These are phyloP conservation scores for Scopulariopsis brevicaulis DNA, from an alignment of 2,329 filamentous ascomycete species.

Conservation along the genomic window DNA sequence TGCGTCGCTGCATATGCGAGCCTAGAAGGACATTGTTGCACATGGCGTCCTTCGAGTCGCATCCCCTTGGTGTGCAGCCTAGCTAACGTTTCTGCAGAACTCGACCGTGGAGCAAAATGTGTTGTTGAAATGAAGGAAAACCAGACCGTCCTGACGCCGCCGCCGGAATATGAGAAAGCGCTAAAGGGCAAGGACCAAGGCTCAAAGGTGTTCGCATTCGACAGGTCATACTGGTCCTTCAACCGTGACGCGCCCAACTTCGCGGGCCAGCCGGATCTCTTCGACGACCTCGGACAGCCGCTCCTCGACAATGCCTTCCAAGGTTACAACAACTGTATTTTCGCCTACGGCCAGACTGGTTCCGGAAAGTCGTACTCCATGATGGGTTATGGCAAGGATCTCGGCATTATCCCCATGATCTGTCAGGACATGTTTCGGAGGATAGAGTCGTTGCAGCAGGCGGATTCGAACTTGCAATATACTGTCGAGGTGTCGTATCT, in stretches of 20 bases:
- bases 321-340: constrained; percentile 99
- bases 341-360: constrained; percentile 95
- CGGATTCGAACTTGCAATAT: constrained; percentile 68
- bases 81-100: constrained; percentile 43
- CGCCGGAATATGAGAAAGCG: constrained; percentile 50
- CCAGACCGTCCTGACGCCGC: constrained; percentile 77
- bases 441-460: constrained; percentile 53
- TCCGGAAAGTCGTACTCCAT: constrained; percentile 99
- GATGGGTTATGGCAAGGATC: constrained; percentile 97
- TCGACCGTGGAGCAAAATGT: constrained; percentile 85
- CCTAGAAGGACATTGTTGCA: not conserved
- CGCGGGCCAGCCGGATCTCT: constrained; percentile 81
- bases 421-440: constrained; percentile 96
- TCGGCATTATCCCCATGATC: constrained; percentile 92
- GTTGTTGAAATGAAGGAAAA: constrained; percentile 92
- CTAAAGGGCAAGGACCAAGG: constrained; percentile 62
- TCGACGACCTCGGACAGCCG: constrained; percentile 77
- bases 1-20: constrained; percentile 24
- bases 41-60: not conserved
- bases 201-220: constrained; percentile 85
- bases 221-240: constrained; percentile 98
- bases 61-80: not conserved
- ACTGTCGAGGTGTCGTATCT: constrained; percentile 97
- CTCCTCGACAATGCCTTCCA: constrained; percentile 96
- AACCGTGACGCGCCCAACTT: constrained; percentile 70